Base-by-base conservation (phyloP, 495 filamentous ascomycete species). In the Aspergillus sclerotioniger region DNA sequence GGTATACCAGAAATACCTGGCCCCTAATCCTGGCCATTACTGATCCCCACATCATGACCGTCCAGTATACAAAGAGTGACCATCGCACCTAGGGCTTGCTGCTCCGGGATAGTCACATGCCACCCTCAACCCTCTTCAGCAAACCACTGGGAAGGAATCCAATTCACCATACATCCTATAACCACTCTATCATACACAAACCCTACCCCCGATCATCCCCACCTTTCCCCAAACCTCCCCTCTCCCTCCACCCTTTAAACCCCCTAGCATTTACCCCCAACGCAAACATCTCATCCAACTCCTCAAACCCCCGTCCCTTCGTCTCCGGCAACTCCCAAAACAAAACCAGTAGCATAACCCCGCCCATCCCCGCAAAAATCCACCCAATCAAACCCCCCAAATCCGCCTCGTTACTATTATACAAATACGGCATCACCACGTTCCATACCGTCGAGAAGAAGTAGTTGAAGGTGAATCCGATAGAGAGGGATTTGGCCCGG, bases 321-420 rank as follows among this genome's bases (percentile, higher is more conserved):
- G 65, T 70, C 51, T 73, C 70, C 0, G 68, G 68, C 13, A 66
- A 56, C 41, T 66, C 58, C 21, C 63, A 63, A 48, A 56, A 68
- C 20, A 68, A 51, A 12, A 68, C 41, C 3, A 58, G 16, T 21
- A 49, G 29, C 4, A 35, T 46, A 17, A 61, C 15, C 0, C 19
- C 44, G 8, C 54, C 53, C 53, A 61, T 15, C 3, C 6, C 48
- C 2, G 58, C 55, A 32, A 67, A 72, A n/a, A 71, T 65, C 51
- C 62, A 69, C 10, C 67, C 62, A 19, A 67, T 64, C 29, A 66
- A 66, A 8, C 59, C 70, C 6, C 62, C 69, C 35, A 70, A 39
- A 29, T 70, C 57, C 0, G 57, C 69, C 46, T 72, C 61, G 46
- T 65, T 60, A 17, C 55, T 52, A 20, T 68, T 66, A 35, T 67